Conservation (phyloP, 2,329 filamentous ascomycete species). For the Pleurostoma richardsiae region DNA sequence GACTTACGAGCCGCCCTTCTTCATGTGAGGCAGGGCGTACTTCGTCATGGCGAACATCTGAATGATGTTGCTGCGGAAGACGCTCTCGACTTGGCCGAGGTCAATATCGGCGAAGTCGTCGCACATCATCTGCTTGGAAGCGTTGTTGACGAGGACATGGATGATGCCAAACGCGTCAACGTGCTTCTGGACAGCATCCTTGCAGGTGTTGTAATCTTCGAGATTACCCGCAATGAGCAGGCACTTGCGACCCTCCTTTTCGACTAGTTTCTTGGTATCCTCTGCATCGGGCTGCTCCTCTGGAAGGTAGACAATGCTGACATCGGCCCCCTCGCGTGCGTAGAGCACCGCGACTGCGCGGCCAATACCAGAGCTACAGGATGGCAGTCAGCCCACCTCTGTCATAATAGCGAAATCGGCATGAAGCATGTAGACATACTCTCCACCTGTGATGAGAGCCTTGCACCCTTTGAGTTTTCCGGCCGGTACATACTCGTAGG, state of each 20-base stretch:
- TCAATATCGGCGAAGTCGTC: conserved; percentile 48
- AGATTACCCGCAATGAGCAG: conserved; percentile 43
- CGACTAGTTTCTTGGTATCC: conserved; percentile 45
- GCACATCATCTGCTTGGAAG: conserved; percentile 50
- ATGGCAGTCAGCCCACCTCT: neutral
- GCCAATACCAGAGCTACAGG: conserved; percentile 45
- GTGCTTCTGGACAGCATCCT: conserved; percentile 45
- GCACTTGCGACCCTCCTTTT: conserved; percentile 42
- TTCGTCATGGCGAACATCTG: conserved; percentile 57
- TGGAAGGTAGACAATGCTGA: conserved; percentile 49
- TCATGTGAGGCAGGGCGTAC: conserved; percentile 50
- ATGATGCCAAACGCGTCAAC: conserved; percentile 40
- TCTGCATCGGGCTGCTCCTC: conserved; percentile 52
- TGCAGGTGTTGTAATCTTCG: conserved; percentile 43
- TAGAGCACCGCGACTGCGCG: conserved; percentile 49
- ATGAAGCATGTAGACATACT: conserved; percentile 31
- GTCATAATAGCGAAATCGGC: neutral
- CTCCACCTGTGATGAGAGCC: conserved; percentile 50
- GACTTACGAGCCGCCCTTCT: conserved; percentile 37
- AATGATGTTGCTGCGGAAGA: conserved; percentile 52
- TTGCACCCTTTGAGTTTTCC: conserved; percentile 45
- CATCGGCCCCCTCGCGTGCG: conserved; percentile 52
- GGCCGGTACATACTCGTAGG: conserved; percentile 34
- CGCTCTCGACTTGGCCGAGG: conserved; percentile 47
- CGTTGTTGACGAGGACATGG: conserved; percentile 54